Percentiles rank a stretch among this genome's conserved stretches.
Evolutionary conservation across 2,329 filamentous ascomycete species (phyloP).

Genomic region (Paracamarosporium sp.): DNA sequence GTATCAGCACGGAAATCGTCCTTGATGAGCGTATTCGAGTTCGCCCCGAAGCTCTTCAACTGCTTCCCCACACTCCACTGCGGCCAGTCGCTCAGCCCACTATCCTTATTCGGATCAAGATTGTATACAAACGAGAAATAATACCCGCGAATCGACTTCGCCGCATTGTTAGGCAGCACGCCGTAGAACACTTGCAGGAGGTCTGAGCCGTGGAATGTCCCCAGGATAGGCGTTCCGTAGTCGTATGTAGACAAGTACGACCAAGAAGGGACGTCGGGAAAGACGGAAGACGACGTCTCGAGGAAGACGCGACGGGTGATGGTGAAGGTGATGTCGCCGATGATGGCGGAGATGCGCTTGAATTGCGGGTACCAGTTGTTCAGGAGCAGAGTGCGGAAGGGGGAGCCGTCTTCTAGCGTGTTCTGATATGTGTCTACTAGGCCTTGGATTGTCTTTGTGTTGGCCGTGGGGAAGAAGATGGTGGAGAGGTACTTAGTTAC

Average conservation of each 20-base stretch:
- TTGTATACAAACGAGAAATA: slow-evolving; percentile 76
- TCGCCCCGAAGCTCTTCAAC: slow-evolving; percentile 58
- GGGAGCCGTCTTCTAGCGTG: slow-evolving; percentile 66
- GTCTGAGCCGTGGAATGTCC: slow-evolving; percentile 78
- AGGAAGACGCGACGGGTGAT: slow-evolving; percentile 73
- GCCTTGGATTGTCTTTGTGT: slow-evolving; percentile 56
- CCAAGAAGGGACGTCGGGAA: slow-evolving; percentile 70
- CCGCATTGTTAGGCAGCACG: slow-evolving; percentile 67
- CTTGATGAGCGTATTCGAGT: slow-evolving; percentile 45
- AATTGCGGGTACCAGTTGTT: slow-evolving; percentile 79
- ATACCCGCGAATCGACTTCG: slow-evolving; percentile 67
- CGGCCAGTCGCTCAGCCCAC: slow-evolving; percentile 58
- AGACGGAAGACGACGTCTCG: slow-evolving; percentile 49
- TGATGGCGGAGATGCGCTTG: slow-evolving; percentile 76
- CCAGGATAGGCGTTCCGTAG: slow-evolving; percentile 73
- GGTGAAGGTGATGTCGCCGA: slow-evolving; percentile 79
- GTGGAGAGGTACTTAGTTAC: slow-evolving; percentile 68
- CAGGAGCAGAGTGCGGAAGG: slow-evolving; percentile 71
- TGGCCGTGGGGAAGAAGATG: slow-evolving; percentile 67
- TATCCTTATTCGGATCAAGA: slow-evolving; percentile 70
- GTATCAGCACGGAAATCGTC: slow-evolving; percentile 59
- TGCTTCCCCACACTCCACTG: slow-evolving; percentile 59
- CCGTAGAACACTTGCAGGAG: slow-evolving; percentile 73
- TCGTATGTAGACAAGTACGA: slow-evolving; percentile 78
- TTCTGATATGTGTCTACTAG: slow-evolving; percentile 70